phyloP scores from a whole-genome alignment of 352 stramenopile species.

The Globisporangium abappressorium region DNA sequence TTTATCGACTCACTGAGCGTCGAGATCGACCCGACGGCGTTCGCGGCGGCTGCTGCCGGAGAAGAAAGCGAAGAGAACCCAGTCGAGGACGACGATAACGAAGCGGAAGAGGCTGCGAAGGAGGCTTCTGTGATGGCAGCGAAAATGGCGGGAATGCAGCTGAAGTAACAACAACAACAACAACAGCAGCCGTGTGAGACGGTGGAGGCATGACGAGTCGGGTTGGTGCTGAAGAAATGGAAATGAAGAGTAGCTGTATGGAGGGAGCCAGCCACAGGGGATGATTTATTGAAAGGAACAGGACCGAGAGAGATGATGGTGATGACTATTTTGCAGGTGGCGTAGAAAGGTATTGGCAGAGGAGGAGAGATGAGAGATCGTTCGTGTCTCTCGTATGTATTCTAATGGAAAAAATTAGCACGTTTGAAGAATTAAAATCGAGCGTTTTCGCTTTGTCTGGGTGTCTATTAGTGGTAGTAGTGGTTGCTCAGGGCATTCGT shows the following conservation, averaged over 20 bases:
- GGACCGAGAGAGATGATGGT: neutral
- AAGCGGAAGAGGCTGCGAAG: slow-evolving; percentile 11
- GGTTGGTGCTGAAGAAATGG: neutral
- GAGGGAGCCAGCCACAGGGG: neutral
- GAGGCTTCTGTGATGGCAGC: neutral
- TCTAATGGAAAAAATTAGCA: neutral
- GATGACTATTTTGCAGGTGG: slow-evolving; percentile 3
- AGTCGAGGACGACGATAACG: neutral
- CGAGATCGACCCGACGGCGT: slow-evolving; percentile 20
- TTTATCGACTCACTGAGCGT: slow-evolving; percentile 43
- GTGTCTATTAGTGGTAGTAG: too few relatives aligned
- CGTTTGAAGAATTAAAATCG: neutral
- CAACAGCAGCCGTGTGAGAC: neutral
- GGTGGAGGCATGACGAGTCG: neutral
- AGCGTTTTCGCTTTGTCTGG: too few relatives aligned
- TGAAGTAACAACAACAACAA: neutral
- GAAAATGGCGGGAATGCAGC: slow-evolving; percentile 1
- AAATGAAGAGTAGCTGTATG: neutral
- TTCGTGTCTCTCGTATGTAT: neutral
- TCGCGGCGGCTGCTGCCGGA: slow-evolving; percentile 1
- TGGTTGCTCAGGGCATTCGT: too few relatives aligned
- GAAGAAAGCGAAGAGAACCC: slow-evolving; percentile 21
- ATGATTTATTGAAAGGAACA: slow-evolving; percentile 7
- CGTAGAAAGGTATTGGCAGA: neutral
- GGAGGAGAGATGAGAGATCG: neutral